A percentile compares a stretch with the other conserved stretches of the same genome.
Conservation (phyloP, 2,329 filamentous ascomycete genomes). For the Onygenales sp. region DNA sequence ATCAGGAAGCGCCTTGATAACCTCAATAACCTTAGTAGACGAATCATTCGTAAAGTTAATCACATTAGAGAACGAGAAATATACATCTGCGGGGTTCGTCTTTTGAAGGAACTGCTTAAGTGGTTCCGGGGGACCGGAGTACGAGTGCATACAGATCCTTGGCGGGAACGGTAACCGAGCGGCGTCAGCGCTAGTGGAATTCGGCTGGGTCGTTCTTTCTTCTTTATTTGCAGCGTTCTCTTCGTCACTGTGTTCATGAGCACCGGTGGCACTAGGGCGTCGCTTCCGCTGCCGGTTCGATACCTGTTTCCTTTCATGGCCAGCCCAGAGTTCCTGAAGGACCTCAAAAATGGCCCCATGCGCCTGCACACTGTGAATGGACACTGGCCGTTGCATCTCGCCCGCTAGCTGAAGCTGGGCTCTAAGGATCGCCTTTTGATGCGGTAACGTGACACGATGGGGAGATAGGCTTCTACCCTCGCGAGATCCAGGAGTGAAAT, state of each 20-base stretch:
- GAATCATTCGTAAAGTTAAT: conserved; percentile 62
- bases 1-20: conserved; percentile 64
- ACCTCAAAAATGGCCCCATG: conserved; percentile 51
- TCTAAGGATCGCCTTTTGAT: conserved; percentile 49
- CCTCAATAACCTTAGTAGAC: conserved; percentile 51
- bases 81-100: conserved; percentile 65
- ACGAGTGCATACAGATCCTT: conserved; percentile 87
- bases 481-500: conserved; percentile 49
- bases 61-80: conserved; percentile 76
- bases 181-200: conserved; percentile 13
- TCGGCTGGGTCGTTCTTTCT: conserved; percentile 8
- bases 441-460: conserved; percentile 46
- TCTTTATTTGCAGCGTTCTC: conserved; percentile 13
- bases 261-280: conserved; percentile 21
- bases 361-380: conserved; percentile 54
- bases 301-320: conserved; percentile 41
- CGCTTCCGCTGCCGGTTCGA: conserved; percentile 41
- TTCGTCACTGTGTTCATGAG: conserved; percentile 21
- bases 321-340: conserved; percentile 48
- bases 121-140: conserved; percentile 66
- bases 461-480: conserved; percentile 50
- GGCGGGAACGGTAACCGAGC: conserved; percentile 62
- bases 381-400: conserved; percentile 48
- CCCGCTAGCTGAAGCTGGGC: conserved; percentile 51
- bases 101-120: conserved; percentile 69